Conservation (phyloP, 139 green algal genomes). For the Haematococcus lacustris region DNA sequence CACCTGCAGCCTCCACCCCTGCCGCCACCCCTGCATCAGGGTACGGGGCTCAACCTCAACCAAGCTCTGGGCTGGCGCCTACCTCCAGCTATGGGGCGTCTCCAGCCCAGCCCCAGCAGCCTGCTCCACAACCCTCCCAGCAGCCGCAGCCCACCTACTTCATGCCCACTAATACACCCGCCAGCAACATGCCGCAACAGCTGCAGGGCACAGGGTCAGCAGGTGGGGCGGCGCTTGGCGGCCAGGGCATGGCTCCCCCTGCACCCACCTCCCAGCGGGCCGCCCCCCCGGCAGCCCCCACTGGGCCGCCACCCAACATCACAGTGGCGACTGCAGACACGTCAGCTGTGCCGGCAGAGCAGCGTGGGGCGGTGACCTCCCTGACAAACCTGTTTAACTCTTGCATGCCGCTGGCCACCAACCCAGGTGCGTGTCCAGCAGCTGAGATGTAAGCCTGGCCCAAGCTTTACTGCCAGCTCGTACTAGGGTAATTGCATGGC, state of each 20-base stretch:
- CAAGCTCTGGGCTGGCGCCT: too few species aligned
- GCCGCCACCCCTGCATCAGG: too few species aligned
- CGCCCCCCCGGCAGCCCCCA: background rate
- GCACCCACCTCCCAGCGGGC: background rate
- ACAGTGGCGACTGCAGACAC: slow-evolving; percentile 60
- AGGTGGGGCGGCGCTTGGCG: too few species aligned
- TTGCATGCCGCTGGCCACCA: slow-evolving; percentile 44
- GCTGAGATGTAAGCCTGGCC: too few species aligned
- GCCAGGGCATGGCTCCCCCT: background rate
- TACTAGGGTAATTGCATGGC: too few species aligned
- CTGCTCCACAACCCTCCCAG: too few species aligned
- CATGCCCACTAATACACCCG: slow-evolving; percentile 21
- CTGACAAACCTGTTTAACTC: slow-evolving; percentile 67
- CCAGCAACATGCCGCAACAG: slow-evolving; percentile 10
- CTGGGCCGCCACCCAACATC: slow-evolving; percentile 68
- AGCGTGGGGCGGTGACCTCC: slow-evolving; percentile 52
- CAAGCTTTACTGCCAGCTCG: too few species aligned
- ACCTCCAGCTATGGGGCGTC: too few species aligned
- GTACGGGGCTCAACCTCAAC: too few species aligned
- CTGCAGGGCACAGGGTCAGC: slow-evolving; percentile 8
- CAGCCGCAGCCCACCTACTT: slow-evolving; percentile 15
- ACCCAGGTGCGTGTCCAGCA: slow-evolving; percentile 40
- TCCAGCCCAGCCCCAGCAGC: too few species aligned
- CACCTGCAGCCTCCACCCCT: background rate
- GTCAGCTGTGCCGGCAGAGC: slow-evolving; percentile 47